Evolutionary conservation across 2,329 filamentous ascomycete species (phyloP).

Genomic region (Grosmannia clavigera): DNA sequence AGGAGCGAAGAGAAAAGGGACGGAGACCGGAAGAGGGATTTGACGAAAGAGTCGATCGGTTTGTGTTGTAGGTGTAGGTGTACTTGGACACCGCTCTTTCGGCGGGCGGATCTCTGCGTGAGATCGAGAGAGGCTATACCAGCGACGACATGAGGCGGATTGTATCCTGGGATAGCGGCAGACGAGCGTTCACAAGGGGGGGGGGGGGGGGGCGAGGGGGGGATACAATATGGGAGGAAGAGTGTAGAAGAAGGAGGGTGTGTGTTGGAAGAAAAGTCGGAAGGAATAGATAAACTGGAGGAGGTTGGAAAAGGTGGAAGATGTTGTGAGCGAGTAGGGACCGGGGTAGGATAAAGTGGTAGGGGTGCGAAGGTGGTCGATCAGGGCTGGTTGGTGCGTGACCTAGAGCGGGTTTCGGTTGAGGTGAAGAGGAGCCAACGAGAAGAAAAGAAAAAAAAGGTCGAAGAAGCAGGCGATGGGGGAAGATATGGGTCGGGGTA

Average conservation of each 20-base stretch:
- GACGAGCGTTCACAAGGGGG: neutral
- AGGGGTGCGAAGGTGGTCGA: neutral
- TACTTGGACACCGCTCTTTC: conserved; percentile 14
- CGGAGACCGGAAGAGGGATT: neutral
- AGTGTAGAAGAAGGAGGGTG: neutral
- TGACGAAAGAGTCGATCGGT: neutral
- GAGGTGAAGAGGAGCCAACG: neutral
- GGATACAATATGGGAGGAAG: neutral
- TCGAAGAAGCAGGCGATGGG: neutral
- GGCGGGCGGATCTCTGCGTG: conserved; percentile 7
- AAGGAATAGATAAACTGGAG: neutral
- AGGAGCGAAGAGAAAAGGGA: neutral
- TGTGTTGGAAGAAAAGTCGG: neutral
- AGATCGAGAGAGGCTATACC: conserved; percentile 4
- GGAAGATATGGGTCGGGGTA: neutral
- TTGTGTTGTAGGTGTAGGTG: conserved; percentile 4
- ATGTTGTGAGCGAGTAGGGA: neutral
- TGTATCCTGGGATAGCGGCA: neutral
- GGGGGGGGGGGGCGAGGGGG: neutral
- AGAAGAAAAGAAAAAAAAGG: neutral
- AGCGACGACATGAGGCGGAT: conserved; percentile 1
- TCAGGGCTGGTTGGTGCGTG: neutral
- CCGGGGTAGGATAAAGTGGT: neutral
- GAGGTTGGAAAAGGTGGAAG: conserved; percentile 5
- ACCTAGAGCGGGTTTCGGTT: neutral